A percentile compares a stretch with the other conserved stretches of the same genome.
These are phyloP conservation scores for Aspergillus bertholletiae DNA, from an alignment of 495 filamentous ascomycete species.

Conservation along the genomic window DNA sequence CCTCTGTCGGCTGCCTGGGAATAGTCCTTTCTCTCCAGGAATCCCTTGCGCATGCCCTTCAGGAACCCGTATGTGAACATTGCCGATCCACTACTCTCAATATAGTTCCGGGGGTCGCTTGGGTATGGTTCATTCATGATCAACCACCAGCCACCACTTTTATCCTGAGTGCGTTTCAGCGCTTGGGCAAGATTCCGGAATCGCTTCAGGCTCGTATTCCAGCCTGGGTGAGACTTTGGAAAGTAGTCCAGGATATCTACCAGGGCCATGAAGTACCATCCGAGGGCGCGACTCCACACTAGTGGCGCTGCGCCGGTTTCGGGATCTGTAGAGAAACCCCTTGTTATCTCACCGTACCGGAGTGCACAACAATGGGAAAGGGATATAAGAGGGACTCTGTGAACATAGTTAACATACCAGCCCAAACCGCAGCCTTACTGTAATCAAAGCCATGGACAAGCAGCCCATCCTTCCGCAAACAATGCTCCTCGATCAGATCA, in stretches of 20 bases:
- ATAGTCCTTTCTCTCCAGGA: constrained; percentile 5
- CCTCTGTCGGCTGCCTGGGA: not conserved
- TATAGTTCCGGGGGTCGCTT: constrained; percentile 11
- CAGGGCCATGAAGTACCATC: constrained; percentile 18
- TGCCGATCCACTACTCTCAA: constrained; percentile 15
- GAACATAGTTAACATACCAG: not conserved
- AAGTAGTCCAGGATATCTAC: constrained; percentile 13
- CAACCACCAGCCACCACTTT: constrained; percentile 14
- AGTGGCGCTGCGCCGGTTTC: constrained; percentile 10
- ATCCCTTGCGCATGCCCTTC: constrained; percentile 12
- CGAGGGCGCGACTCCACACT: constrained; percentile 14
- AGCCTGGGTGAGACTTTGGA: constrained; percentile 8
- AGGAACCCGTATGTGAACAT: constrained; percentile 17
- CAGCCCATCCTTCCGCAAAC: constrained; percentile 2
- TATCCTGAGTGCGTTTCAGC: constrained; percentile 6
- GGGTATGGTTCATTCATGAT: constrained; percentile 14
- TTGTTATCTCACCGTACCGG: not conserved
- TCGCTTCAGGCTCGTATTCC: constrained; percentile 4
- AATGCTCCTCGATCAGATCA: constrained; percentile 17
- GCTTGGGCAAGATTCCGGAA: constrained; percentile 10
- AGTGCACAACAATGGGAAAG: not conserved
- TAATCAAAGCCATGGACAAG: constrained; percentile 12
- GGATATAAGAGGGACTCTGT: not conserved
- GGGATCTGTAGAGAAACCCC: constrained; percentile 15
- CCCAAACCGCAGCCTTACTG: constrained; percentile 9